Conservation (phyloP, 148 eudicot species). For the Selenicereus undatus region DNA sequence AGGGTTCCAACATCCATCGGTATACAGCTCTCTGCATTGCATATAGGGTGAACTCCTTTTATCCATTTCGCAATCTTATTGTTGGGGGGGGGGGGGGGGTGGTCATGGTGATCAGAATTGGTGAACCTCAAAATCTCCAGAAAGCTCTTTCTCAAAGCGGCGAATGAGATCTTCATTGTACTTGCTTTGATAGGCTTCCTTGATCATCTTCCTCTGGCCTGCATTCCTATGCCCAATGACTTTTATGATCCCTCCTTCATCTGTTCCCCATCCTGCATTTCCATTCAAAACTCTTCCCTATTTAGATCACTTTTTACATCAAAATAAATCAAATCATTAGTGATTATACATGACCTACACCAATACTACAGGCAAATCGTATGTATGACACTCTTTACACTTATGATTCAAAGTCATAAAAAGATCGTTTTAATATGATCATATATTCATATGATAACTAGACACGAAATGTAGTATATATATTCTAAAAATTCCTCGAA, state of each 20-base stretch:
- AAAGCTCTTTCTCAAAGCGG: background rate
- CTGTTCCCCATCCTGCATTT: constrained; percentile 7
- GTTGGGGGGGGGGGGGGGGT: no score
- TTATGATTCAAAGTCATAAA: no score
- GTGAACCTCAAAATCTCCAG: constrained; percentile 3
- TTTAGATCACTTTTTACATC: background rate
- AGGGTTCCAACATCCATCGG: constrained; percentile 74
- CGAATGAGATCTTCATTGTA: background rate
- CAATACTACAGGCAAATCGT: background rate
- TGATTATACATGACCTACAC: background rate
- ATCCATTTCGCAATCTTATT: no score
- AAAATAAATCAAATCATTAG: no score
- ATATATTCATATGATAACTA: no score
- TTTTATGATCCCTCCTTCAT: background rate
- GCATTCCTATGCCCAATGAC: background rate
- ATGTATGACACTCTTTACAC: no score
- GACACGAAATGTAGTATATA: background rate
- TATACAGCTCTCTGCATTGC: constrained; percentile 59
- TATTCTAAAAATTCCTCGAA: background rate
- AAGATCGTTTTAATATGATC: no score
- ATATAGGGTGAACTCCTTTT: no score
- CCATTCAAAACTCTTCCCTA: background rate
- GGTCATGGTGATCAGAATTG: background rate
- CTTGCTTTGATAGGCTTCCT: background rate
- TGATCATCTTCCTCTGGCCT: background rate